Evolutionary conservation across 169 alveolate species (phyloP), one percentile per base, ranked within the genome.

Genomic region (Miamiensis avidus): DNA sequence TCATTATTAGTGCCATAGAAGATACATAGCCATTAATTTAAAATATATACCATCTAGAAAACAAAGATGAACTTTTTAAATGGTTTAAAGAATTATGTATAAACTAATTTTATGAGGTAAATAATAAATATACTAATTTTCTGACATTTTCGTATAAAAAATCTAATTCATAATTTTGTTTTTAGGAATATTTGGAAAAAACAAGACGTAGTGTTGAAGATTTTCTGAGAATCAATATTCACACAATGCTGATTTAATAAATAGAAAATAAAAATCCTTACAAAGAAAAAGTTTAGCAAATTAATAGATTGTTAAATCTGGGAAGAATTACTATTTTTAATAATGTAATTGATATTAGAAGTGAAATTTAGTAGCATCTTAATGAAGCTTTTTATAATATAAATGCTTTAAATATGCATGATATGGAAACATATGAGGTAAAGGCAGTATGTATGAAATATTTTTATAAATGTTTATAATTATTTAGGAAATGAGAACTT

Each of bases 211-310:
- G 91, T 65, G 89, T 96, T 69, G 98, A 96, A 84, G 95, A 91
- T 81, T 97, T 95, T 82, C 82, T 96, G 77, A 92, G 98, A 83
- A 85, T 93, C n/a, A 91, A 94, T 82, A 93, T 94, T 73, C 98
- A 96, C 87, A 82, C 90, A 33, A 88, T 95, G 49, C 88, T 92
- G n/a, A 95, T 96, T 25, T 88, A 88, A 82, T 93, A 95, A 11
- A 86, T 95, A 26, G 91, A 91, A 76, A 93, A 95, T 26, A 90
- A 93, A 49, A 94, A 92, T 74, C 96, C 97, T 20, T 74, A 88
- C 26, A 77, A 82, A 78, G 92, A 91, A 83, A 76, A 92, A 25
- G 92, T 90, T 20, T 84, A 84, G 0, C 94, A 94, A 83, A 89
- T 93, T 73, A 84, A 78, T 31, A 85, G 87, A 79, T 92, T 92